Evolutionary conservation across 352 stramenopile species (phyloP), one percentile per base, ranked within the genome.

Genomic region (Pythium plurisporium): DNA sequence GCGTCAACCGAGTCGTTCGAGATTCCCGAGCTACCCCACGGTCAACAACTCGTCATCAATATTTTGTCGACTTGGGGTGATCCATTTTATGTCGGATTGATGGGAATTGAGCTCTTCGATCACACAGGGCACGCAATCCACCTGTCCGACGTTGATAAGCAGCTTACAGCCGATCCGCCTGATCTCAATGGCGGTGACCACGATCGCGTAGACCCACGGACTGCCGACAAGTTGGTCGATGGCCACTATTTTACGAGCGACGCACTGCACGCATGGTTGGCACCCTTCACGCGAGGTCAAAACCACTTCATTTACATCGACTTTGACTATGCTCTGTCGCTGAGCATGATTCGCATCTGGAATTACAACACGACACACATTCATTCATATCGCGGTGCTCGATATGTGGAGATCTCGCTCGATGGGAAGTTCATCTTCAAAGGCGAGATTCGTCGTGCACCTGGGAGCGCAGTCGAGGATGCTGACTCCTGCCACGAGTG

Each of bases 31-130:
- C 66, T 96, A 10, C 86, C 86, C 19, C 70, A 60, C 20, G 85
- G 85, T 2, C 70, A 86, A 36, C 72, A 76, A 23, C 73, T 97
- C 22, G 72, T 83, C n/a, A 64, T 96, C 27, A 86, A 94, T 43
- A 90, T 96, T 15, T 47, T 95, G 23, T 87, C 74, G 5, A 97
- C 89, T 8, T 96, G 86, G 86, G 89, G 89, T 9, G 89, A 97
- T 67, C 81, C 86, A 7, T 91, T 95, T 63, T 97, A 97, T 60
- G 81, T 97, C 2, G 89, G 89, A 0, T 74, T 97, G 22, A 95
- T 90, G 70, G 89, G 89, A 12, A 73, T 97, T 22, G 89, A 97
- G 49, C 44, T 96, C 23, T 96, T 95, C 54, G 87, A 96, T 40
- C 77, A 89, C 53, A 81, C 72, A 0, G 89, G 89, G 8, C 72